These are phyloP conservation scores for Macrolepiota fuliginosa DNA, from an alignment of 768 basidiomycete species.

Conservation along the genomic window DNA sequence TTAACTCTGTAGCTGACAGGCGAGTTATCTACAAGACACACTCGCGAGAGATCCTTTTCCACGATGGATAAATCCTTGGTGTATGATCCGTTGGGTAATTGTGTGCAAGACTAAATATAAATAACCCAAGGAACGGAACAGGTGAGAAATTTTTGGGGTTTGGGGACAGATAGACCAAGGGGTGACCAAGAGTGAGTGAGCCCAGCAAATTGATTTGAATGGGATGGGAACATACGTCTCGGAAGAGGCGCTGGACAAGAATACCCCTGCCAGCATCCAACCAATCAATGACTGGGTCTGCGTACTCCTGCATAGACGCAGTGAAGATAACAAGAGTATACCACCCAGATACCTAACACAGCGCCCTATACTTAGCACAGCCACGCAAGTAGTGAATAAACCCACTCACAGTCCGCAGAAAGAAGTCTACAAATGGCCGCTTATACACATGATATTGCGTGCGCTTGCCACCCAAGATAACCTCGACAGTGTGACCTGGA, in stretches of 20 bases:
- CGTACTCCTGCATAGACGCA: constrained; percentile 98
- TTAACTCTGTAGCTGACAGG: constrained; percentile 90
- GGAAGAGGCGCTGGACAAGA: constrained; percentile 83
- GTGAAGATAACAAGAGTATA: constrained; percentile 99
- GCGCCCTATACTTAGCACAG: not conserved
- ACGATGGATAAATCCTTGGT: constrained; percentile 89
- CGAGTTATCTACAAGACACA: constrained; percentile 96
- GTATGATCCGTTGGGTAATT: constrained; percentile 90
- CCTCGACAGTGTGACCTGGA: constrained; percentile 88
- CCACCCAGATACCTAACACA: constrained; percentile 86
- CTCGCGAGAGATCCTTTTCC: constrained; percentile 86
- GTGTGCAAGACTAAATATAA: constrained; percentile 75
- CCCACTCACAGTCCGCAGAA: constrained; percentile 27
- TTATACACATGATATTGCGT: constrained; percentile 99
- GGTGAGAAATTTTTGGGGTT: not conserved
- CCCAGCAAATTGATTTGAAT: not conserved
- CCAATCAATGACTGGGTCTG: constrained; percentile 99
- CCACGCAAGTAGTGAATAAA: not conserved
- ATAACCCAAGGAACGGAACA: not conserved
- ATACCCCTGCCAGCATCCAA: constrained; percentile 93
- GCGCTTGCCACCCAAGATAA: constrained; percentile 82
- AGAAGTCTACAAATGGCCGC: constrained; percentile 90
- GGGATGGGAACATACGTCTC: constrained; percentile 60
- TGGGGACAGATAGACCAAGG: constrained; percentile 8
- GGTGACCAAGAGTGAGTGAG: constrained; percentile 7